A percentile compares a stretch with the other conserved stretches of the same genome.
phyloP scores from a whole-genome alignment of 495 filamentous ascomycete species.

The Penicillium malachiteum region DNA sequence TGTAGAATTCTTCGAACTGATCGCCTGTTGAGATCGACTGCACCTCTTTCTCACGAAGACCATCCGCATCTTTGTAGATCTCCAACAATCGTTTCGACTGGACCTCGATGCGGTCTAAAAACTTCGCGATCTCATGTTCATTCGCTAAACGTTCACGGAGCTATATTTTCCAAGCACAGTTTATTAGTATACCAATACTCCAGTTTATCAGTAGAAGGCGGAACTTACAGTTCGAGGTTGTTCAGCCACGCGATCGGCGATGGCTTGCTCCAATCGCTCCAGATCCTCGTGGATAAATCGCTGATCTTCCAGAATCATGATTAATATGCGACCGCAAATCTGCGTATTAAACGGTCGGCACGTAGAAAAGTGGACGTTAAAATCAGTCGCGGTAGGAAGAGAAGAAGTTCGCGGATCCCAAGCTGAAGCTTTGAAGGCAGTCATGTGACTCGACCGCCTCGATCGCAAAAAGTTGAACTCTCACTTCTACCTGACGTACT shows the following conservation, averaged over 20 bases:
- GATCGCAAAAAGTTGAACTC: constrained; percentile 26
- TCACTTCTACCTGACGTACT: neutral
- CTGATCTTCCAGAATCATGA: constrained; percentile 88
- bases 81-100: constrained; percentile 79
- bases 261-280: constrained; percentile 89
- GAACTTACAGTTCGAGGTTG: constrained; percentile 80
- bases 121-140: constrained; percentile 88
- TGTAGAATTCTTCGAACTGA: constrained; percentile 89
- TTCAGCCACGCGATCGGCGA: constrained; percentile 82
- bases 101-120: constrained; percentile 79
- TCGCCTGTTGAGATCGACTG: constrained; percentile 84
- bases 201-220: neutral
- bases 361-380: neutral
- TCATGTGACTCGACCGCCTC: constrained; percentile 35
- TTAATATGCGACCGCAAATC: constrained; percentile 11
- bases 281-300: constrained; percentile 92
- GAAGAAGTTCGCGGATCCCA: constrained; percentile 14
- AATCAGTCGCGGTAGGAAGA: constrained; percentile 1
- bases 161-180: constrained; percentile 39
- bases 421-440: constrained; percentile 35
- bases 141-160: constrained; percentile 80
- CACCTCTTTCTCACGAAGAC: constrained; percentile 70
- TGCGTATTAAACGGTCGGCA: too few relatives aligned
- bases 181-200: constrained; percentile 26
- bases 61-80: constrained; percentile 80